phyloP scores from a whole-genome alignment of 2,329 filamentous ascomycete species.

The Nothophaeocryptopus gaeumannii region DNA sequence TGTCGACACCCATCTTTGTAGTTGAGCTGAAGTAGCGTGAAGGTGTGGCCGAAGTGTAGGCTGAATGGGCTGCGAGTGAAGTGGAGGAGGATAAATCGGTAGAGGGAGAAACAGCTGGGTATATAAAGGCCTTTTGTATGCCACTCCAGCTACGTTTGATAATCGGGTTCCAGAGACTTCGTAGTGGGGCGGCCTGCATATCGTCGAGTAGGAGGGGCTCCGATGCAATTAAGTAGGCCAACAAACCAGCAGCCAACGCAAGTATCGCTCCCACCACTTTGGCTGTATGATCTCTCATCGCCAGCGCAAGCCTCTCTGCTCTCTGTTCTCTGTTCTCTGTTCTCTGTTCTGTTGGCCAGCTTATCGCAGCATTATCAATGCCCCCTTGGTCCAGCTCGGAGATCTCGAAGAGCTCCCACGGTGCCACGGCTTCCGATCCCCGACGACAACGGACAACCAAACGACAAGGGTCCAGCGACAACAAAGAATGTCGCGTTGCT shows the following conservation, averaged over 20 bases:
- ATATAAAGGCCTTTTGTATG: not conserved
- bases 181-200: conserved; percentile 12
- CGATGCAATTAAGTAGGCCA: conserved; percentile 3
- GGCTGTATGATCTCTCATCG: not conserved
- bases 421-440: too few relatives aligned
- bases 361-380: too few relatives aligned
- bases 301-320: too few relatives aligned
- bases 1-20: conserved; percentile 39
- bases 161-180: not conserved
- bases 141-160: not conserved
- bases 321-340: too few relatives aligned
- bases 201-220: not conserved
- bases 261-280: conserved; percentile 1
- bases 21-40: not conserved
- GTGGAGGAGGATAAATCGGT: not conserved
- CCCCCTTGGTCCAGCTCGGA: too few relatives aligned
- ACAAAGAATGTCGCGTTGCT: too few relatives aligned
- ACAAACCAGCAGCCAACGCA: conserved; percentile 1
- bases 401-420: too few relatives aligned
- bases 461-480: too few relatives aligned
- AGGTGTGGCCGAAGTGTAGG: not conserved
- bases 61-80: not conserved
- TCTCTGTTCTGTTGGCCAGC: too few relatives aligned
- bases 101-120: not conserved
- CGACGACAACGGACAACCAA: too few relatives aligned